These are phyloP conservation scores for Globisporangium spiculum DNA, from an alignment of 352 stramenopile genomes.

Conservation along the genomic window DNA sequence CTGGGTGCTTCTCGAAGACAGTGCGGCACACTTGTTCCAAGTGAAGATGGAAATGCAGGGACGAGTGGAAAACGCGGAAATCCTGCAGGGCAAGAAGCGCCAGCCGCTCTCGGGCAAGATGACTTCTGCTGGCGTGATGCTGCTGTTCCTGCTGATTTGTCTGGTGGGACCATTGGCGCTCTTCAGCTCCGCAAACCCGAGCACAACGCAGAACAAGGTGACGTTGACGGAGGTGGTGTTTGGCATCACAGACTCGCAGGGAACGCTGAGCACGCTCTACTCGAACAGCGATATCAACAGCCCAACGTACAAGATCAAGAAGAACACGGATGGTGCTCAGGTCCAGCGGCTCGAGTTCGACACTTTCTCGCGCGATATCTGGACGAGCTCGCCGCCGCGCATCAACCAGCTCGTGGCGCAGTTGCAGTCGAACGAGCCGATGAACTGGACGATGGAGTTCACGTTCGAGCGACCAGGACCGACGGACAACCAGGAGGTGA, in stretches of 20 bases:
- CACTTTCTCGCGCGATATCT: constrained; percentile 72
- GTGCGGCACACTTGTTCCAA: constrained; percentile 69
- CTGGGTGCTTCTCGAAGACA: constrained; percentile 85
- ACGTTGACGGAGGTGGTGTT: constrained; percentile 61
- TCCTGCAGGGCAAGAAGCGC: constrained; percentile 78
- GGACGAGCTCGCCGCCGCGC: constrained; percentile 67
- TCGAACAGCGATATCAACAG: constrained; percentile 74
- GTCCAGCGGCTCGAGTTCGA: constrained; percentile 81
- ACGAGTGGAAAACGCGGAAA: constrained; percentile 55
- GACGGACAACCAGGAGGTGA: constrained; percentile 53
- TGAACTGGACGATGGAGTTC: constrained; percentile 77
- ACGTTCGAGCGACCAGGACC: constrained; percentile 67
- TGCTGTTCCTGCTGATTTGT: constrained; percentile 75
- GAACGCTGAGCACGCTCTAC: constrained; percentile 76
- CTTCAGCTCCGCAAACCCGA: constrained; percentile 87
- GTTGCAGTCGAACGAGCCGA: constrained; percentile 58
- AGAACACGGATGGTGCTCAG: constrained; percentile 67
- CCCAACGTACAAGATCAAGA: constrained; percentile 56
- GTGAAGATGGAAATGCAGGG: constrained; percentile 81
- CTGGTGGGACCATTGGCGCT: constrained; percentile 72
- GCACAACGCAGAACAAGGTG: constrained; percentile 68
- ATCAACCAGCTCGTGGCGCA: constrained; percentile 66
- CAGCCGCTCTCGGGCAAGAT: constrained; percentile 69
- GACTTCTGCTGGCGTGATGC: constrained; percentile 70
- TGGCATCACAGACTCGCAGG: constrained; percentile 69